phyloP scores from a whole-genome alignment of 352 stramenopile species.

The Phytophthora cactorum region DNA sequence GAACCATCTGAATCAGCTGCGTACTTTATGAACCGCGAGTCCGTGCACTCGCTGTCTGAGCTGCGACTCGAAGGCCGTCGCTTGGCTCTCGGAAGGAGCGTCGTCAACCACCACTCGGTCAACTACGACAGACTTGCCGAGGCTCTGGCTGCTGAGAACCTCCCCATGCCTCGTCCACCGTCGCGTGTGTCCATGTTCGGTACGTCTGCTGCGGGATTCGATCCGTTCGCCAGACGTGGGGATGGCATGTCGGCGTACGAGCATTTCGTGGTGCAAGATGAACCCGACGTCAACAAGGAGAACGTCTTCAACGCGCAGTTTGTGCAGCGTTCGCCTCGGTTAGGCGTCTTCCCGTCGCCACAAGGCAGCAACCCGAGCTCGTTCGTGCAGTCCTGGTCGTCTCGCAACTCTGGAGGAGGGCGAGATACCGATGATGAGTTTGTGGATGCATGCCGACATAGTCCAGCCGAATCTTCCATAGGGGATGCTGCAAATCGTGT shows the following conservation, averaged over 20 bases:
- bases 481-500: no score
- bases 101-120: constrained; percentile 74
- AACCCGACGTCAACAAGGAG: constrained; percentile 36
- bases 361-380: constrained; percentile 24
- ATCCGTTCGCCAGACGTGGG: constrained; percentile 54
- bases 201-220: constrained; percentile 51
- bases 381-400: constrained; percentile 21
- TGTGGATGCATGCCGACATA: no score
- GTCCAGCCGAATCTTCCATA: no score
- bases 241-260: constrained; percentile 60
- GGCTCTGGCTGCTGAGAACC: constrained; percentile 43
- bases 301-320: constrained; percentile 60
- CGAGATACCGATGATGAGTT: no score
- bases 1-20: no score
- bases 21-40: constrained; percentile 58
- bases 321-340: constrained; percentile 37
- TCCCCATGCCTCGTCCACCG: constrained; percentile 57
- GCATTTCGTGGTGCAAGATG: constrained; percentile 65
- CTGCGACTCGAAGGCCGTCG: constrained; percentile 46
- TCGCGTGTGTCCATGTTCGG: constrained; percentile 75
- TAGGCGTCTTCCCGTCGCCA: constrained; percentile 26
- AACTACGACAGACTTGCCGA: constrained; percentile 57
- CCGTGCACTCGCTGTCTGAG: constrained; percentile 46
- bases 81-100: constrained; percentile 50
- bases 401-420: constrained; percentile 14